A percentile compares a stretch with the other conserved stretches of the same genome.
Evolutionary conservation across 352 stramenopile genomes (phyloP).

Genomic region (Phytophthora pseudosyringae): DNA sequence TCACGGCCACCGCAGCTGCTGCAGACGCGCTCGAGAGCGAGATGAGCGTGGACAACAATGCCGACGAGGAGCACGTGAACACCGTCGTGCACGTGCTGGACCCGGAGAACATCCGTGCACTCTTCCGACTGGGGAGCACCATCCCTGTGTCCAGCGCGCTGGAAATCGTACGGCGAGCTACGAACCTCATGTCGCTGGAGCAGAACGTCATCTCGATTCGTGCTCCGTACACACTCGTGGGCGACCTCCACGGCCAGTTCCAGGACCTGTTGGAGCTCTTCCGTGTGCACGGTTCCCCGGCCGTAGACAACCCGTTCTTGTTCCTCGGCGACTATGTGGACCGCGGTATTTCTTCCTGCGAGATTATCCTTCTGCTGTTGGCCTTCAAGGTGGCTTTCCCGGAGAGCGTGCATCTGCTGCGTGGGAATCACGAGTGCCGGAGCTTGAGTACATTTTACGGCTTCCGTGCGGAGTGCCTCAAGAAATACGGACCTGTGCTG

Average conservation of each 20-base stretch:
- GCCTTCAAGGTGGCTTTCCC: constrained; percentile 99
- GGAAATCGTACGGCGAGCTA: constrained; percentile 64
- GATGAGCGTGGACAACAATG: constrained; percentile 45
- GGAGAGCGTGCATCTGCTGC: constrained; percentile 98
- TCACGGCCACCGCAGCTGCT: constrained; percentile 37
- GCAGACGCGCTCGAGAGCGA: constrained; percentile 35
- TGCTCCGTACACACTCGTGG: constrained; percentile 62
- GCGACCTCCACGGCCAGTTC: constrained; percentile 98
- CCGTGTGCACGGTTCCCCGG: constrained; percentile 52
- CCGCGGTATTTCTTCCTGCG: constrained; percentile 95
- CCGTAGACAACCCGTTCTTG: constrained; percentile 95
- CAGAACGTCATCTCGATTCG: constrained; percentile 62
- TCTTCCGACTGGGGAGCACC: constrained; percentile 50
- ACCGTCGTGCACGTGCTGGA: constrained; percentile 26
- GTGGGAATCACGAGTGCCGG: constrained; percentile 99
- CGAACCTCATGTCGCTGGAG: constrained; percentile 64
- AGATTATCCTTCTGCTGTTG: constrained; percentile 97
- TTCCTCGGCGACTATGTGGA: constrained; percentile 96
- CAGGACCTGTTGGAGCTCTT: constrained; percentile 96
- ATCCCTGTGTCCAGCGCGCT: constrained; percentile 58
- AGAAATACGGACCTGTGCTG: constrained; percentile 77
- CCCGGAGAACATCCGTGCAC: constrained; percentile 34
- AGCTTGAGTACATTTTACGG: constrained; percentile 99
- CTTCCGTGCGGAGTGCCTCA: constrained; percentile 98
- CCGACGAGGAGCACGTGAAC: constrained; percentile 28